Conservation (phyloP, 2,329 filamentous ascomycete species). For the Plenodomus biglobosus region DNA sequence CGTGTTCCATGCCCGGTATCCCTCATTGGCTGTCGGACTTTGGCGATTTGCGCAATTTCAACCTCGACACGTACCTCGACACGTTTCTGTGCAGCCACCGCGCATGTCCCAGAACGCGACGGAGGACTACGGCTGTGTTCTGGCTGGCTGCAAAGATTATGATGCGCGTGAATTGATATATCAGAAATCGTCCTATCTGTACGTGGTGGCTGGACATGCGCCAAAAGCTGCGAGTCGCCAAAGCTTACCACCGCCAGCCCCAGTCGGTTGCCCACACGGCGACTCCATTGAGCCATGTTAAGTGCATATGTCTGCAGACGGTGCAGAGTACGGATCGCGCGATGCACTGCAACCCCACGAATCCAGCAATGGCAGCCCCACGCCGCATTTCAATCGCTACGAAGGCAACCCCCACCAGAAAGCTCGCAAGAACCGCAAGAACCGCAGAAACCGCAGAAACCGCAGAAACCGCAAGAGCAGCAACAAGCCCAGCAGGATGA, state of each 20-base stretch:
- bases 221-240: not conserved
- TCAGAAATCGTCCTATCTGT: not conserved
- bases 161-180: not conserved
- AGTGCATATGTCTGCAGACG: slow-evolving; percentile 39
- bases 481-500: slow-evolving; percentile 1
- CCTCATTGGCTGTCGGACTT: slow-evolving; percentile 2
- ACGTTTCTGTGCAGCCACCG: not conserved
- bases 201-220: not conserved
- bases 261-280: not conserved
- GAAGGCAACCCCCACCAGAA: not conserved
- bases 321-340: slow-evolving; percentile 30
- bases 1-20: slow-evolving; percentile 18
- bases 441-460: not conserved
- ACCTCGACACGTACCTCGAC: not conserved
- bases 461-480: slow-evolving; percentile 2
- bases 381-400: slow-evolving; percentile 39
- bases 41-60: not conserved
- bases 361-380: slow-evolving; percentile 34
- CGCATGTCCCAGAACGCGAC: not conserved
- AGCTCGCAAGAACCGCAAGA: not conserved
- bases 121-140: not conserved
- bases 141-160: not conserved
- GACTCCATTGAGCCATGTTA: slow-evolving; percentile 23
- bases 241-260: not conserved
- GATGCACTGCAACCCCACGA: slow-evolving; percentile 10